Evolutionary conservation across 2,329 filamentous ascomycete genomes (phyloP).

Genomic region (Daldinia sp.): DNA sequence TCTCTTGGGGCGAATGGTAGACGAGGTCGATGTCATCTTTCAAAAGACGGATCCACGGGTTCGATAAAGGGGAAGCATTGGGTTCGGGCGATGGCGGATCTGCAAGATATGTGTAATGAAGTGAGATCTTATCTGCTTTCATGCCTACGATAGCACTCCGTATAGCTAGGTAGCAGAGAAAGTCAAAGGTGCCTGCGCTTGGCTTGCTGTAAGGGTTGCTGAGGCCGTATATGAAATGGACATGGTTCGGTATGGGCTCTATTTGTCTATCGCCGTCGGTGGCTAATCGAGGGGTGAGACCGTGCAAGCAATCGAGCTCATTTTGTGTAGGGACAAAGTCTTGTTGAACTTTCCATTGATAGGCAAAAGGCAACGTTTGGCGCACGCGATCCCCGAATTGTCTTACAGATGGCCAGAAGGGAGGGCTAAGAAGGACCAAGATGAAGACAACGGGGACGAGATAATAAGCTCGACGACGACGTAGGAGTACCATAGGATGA

Average conservation of each 20-base stretch:
- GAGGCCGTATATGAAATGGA: slow-evolving; percentile 51
- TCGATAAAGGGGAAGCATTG: slow-evolving; percentile 46
- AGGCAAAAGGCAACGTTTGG: slow-evolving; percentile 48
- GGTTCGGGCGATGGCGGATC: slow-evolving; percentile 46
- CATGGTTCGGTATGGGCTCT: slow-evolving; percentile 49
- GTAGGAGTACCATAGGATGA: slow-evolving; percentile 35
- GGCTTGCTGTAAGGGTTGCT: slow-evolving; percentile 47
- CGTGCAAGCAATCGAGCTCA: slow-evolving; percentile 48
- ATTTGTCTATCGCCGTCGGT: slow-evolving; percentile 14
- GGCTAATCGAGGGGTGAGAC: slow-evolving; percentile 32
- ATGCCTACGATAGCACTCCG: slow-evolving; percentile 50
- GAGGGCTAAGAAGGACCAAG: slow-evolving; percentile 37
- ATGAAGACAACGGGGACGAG: slow-evolving; percentile 35
- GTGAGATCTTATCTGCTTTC: slow-evolving; percentile 47
- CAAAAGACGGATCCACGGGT: slow-evolving; percentile 49
- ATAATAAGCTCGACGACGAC: slow-evolving; percentile 31
- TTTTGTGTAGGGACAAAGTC: slow-evolving; percentile 44
- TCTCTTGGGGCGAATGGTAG: slow-evolving; percentile 47
- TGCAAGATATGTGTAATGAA: slow-evolving; percentile 52
- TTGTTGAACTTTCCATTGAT: slow-evolving; percentile 47
- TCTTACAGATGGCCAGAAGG: slow-evolving; percentile 37
- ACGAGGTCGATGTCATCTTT: slow-evolving; percentile 48
- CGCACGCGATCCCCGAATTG: slow-evolving; percentile 45
- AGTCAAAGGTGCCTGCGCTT: slow-evolving; percentile 48
- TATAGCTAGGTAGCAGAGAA: slow-evolving; percentile 50